A percentile compares a stretch with the other conserved stretches of the same genome.
phyloP scores from a whole-genome alignment of 2,329 filamentous ascomycete genomes.

The Trichoderma sp. region DNA sequence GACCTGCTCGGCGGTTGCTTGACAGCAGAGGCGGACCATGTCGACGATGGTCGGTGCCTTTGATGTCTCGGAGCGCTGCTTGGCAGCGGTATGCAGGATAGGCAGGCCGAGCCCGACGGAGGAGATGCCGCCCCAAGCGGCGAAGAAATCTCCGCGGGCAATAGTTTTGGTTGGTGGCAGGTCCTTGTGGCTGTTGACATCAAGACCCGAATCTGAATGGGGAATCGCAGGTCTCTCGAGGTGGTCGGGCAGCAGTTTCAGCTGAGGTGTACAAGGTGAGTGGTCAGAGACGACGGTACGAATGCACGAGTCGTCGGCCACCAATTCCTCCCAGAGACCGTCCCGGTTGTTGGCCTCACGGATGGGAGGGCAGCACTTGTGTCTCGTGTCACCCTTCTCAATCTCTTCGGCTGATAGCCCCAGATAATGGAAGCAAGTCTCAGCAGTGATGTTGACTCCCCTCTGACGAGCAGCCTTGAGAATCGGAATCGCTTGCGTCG shows the following conservation, averaged over 20 bases:
- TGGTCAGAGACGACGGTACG: conserved; percentile 92
- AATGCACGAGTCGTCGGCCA: conserved; percentile 71
- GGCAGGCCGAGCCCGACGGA: conserved; percentile 89
- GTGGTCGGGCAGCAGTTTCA: conserved; percentile 79
- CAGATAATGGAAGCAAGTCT: conserved; percentile 95
- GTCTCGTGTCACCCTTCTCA: conserved; percentile 78
- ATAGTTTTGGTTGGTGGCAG: conserved; percentile 34
- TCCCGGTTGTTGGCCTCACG: conserved; percentile 79
- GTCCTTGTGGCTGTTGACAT: conserved; percentile 40
- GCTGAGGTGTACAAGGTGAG: conserved; percentile 89
- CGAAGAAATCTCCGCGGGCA: conserved; percentile 79
- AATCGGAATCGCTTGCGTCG: conserved; percentile 81
- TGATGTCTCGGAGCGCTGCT: conserved; percentile 53
- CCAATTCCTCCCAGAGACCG: conserved; percentile 80
- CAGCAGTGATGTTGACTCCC: conserved; percentile 84
- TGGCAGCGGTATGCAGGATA: conserved; percentile 79
- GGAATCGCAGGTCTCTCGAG: conserved; percentile 44
- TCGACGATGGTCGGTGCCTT: conserved; percentile 61
- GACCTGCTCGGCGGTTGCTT: conserved; percentile 84
- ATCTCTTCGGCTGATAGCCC: conserved; percentile 80
- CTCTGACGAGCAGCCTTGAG: conserved; percentile 67
- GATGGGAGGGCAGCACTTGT: conserved; percentile 95
- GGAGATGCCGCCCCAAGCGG: conserved; percentile 93
- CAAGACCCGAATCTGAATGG: conserved; percentile 54
- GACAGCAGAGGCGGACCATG: conserved; percentile 80